phyloP scores from a whole-genome alignment of 768 basidiomycete genomes.

The Hemileccinum impolitum region DNA sequence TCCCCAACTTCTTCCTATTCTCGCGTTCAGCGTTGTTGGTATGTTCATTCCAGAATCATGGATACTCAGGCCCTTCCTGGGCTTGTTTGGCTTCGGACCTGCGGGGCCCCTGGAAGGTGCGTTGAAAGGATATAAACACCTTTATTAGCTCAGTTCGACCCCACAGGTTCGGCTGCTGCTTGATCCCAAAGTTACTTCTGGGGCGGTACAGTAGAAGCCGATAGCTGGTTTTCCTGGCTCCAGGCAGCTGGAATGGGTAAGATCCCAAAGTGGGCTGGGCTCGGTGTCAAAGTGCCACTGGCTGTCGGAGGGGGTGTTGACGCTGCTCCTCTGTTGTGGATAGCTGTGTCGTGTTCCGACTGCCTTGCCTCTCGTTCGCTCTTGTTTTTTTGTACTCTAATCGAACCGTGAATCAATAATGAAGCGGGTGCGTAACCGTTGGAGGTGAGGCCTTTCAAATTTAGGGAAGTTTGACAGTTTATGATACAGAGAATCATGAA shows the following conservation, averaged over 20 bases:
- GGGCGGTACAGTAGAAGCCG: not conserved
- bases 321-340: not conserved
- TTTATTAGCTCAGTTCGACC: not conserved
- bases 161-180: conserved; percentile 14
- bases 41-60: conserved; percentile 14
- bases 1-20: conserved; percentile 1
- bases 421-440: too few species aligned
- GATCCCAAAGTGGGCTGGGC: conserved; percentile 6
- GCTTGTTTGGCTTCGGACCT: conserved; percentile 16
- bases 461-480: too few species aligned
- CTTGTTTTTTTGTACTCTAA: too few species aligned
- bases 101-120: conserved; percentile 13
- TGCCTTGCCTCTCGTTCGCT: too few species aligned
- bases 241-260: conserved; percentile 13
- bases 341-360: too few species aligned
- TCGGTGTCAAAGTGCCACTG: not conserved
- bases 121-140: not conserved
- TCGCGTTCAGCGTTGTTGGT: not conserved
- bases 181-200: conserved; percentile 6
- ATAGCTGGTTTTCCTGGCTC: conserved; percentile 14
- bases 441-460: too few species aligned
- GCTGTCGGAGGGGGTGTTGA: not conserved
- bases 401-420: too few species aligned
- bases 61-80: conserved; percentile 13
- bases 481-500: too few species aligned